phyloP scores from a whole-genome alignment of 2,329 filamentous ascomycete species.

The Allantophomopsis cytisporea region DNA sequence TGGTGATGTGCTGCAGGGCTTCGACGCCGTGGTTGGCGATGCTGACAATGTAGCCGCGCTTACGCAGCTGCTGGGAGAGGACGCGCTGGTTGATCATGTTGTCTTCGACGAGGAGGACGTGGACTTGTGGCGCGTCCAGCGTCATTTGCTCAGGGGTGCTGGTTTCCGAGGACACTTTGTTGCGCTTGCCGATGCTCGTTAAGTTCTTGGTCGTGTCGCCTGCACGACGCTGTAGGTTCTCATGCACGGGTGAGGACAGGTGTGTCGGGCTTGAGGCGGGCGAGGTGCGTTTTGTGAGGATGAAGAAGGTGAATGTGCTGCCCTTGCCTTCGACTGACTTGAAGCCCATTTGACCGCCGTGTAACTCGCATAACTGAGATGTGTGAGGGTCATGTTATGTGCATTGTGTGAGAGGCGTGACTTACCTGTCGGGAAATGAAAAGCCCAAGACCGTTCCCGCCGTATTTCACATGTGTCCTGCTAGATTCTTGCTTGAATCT shows the following conservation, averaged over 20 bases:
- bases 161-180: too few relatives aligned
- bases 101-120: constrained; percentile 41
- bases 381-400: too few relatives aligned
- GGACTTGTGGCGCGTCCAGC: background rate
- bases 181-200: background rate
- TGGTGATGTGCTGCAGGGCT: constrained; percentile 39
- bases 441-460: constrained; percentile 62
- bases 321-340: constrained; percentile 51
- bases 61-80: constrained; percentile 33
- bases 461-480: constrained; percentile 65
- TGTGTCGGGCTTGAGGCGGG: too few relatives aligned
- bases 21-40: constrained; percentile 51
- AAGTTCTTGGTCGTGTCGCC: background rate
- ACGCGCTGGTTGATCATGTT: constrained; percentile 47
- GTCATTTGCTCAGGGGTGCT: constrained; percentile 1
- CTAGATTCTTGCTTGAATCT: constrained; percentile 70
- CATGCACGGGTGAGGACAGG: background rate
- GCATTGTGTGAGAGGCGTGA: too few relatives aligned
- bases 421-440: constrained; percentile 65
- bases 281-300: constrained; percentile 21
- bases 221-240: background rate
- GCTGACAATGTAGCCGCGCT: constrained; percentile 41
- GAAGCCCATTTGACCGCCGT: constrained; percentile 68
- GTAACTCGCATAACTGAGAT: constrained; percentile 51
- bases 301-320: constrained; percentile 61